Conservation (phyloP, 2,329 filamentous ascomycete genomes). For the Simplicillium sp. region DNA sequence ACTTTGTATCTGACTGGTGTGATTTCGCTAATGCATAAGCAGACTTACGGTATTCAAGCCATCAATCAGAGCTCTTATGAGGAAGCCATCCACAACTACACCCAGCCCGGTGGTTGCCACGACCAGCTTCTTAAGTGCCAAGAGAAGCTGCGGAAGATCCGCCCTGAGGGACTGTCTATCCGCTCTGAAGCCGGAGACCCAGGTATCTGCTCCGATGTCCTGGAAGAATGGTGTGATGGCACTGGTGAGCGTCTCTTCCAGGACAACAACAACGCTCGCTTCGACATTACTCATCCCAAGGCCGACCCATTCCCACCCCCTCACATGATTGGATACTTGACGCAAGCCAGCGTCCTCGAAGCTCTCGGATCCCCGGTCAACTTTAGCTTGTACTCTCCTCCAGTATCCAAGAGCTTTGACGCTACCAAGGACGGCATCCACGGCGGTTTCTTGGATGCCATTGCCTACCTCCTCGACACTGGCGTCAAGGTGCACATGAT, state of each 20-base stretch:
- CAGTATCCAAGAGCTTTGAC: constrained; percentile 43
- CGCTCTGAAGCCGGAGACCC: constrained; percentile 17
- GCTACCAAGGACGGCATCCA: constrained; percentile 51
- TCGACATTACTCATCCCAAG: constrained; percentile 49
- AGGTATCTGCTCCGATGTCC: constrained; percentile 26
- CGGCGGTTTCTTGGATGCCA: constrained; percentile 35
- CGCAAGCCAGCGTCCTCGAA: constrained; percentile 42
- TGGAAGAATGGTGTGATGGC: constrained; percentile 41
- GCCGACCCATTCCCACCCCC: constrained; percentile 53
- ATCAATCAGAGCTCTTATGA: constrained; percentile 36
- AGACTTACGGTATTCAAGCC: constrained; percentile 47
- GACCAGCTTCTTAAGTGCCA: constrained; percentile 44
- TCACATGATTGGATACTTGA: constrained; percentile 55
- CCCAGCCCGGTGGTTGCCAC: constrained; percentile 35
- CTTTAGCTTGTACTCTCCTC: constrained; percentile 34
- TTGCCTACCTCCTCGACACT: constrained; percentile 49
- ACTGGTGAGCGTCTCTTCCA: constrained; percentile 47
- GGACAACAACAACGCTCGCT: constrained; percentile 40
- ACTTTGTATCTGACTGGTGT: neutral
- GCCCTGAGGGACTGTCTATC: constrained; percentile 31
- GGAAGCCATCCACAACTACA: constrained; percentile 18
- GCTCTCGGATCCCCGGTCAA: constrained; percentile 55
- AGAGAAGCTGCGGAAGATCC: constrained; percentile 35
- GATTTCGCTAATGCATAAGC: neutral
- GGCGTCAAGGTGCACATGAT: constrained; percentile 63